These are phyloP conservation scores for Annulohypoxylon stygium DNA, from an alignment of 495 filamentous ascomycete species.

Conservation along the genomic window DNA sequence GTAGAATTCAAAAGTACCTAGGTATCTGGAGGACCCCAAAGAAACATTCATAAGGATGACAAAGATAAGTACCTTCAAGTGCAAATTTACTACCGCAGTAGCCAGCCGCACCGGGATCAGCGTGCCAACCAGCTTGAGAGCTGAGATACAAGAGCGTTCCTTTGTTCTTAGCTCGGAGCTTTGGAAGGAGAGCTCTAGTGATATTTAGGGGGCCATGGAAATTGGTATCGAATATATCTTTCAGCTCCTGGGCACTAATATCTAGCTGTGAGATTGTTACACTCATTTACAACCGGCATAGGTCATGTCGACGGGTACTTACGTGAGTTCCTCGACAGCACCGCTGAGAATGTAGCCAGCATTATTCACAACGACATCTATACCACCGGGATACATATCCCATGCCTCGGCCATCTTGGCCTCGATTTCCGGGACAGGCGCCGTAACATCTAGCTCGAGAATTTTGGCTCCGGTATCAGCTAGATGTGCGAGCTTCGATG, in stretches of 20 bases:
- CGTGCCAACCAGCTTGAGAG: conserved; percentile 63
- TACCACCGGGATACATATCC: conserved; percentile 42
- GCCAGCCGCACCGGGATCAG: conserved; percentile 53
- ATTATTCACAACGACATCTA: conserved; percentile 71
- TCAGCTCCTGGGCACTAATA: conserved; percentile 50
- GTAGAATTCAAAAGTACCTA: neutral
- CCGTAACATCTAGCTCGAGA: conserved; percentile 63
- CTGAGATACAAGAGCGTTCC: conserved; percentile 66
- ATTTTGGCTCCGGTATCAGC: conserved; percentile 55
- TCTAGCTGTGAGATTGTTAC: neutral
- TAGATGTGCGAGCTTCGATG: conserved; percentile 56
- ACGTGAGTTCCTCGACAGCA: conserved; percentile 60
- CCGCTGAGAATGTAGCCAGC: conserved; percentile 63
- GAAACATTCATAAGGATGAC: neutral
- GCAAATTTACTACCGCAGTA: conserved; percentile 97
- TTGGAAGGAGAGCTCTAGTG: conserved; percentile 60
- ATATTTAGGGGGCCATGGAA: conserved; percentile 63
- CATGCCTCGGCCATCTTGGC: conserved; percentile 52
- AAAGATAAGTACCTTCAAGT: conserved; percentile 72
- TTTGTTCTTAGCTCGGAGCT: conserved; percentile 59
- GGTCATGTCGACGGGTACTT: conserved; percentile 31
- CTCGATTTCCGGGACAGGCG: conserved; percentile 53
- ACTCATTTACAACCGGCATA: neutral
- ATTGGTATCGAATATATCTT: conserved; percentile 61
- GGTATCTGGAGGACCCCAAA: neutral